Evolutionary conservation across 345 rosid genomes (phyloP).

Genomic region (Euphorbia peplus): DNA sequence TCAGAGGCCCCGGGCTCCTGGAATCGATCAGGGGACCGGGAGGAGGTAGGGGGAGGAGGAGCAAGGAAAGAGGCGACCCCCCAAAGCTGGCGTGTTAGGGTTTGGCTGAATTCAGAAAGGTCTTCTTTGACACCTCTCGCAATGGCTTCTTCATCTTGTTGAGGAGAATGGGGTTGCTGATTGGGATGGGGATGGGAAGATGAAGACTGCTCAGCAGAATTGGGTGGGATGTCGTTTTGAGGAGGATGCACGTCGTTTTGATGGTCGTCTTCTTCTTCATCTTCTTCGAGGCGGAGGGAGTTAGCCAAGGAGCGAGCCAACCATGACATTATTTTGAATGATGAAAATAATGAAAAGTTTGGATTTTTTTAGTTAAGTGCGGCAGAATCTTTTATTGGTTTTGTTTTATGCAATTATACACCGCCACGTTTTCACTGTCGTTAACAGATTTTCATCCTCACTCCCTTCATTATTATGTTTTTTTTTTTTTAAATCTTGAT

Average conservation of each 20-base stretch:
- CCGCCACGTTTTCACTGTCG: constrained; percentile 11
- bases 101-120: constrained; percentile 63
- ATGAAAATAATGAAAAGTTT: constrained; percentile 17
- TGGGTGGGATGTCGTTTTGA: constrained; percentile 30
- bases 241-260: constrained; percentile 35
- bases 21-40: constrained; percentile 28
- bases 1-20: constrained; percentile 32
- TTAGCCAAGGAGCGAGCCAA: constrained; percentile 72
- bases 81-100: constrained; percentile 77
- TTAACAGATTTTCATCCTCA: neutral
- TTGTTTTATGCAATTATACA: neutral
- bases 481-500: too few species aligned
- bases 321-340: constrained; percentile 66
- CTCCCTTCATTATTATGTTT: too few species aligned
- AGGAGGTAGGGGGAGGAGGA: constrained; percentile 34
- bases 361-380: constrained; percentile 3
- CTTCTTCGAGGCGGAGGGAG: constrained; percentile 63
- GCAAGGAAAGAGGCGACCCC: constrained; percentile 94
- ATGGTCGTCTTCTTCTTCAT: constrained; percentile 31
- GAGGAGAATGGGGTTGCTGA: constrained; percentile 4
- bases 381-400: constrained; percentile 17
- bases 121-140: constrained; percentile 87
- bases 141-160: constrained; percentile 36
- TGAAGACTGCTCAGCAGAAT: constrained; percentile 4
- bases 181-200: constrained; percentile 17